A percentile compares a stretch with the other conserved stretches of the same genome.
Evolutionary conservation across 2,329 filamentous ascomycete species (phyloP).

Genomic region (Chaetothyriales sp.): DNA sequence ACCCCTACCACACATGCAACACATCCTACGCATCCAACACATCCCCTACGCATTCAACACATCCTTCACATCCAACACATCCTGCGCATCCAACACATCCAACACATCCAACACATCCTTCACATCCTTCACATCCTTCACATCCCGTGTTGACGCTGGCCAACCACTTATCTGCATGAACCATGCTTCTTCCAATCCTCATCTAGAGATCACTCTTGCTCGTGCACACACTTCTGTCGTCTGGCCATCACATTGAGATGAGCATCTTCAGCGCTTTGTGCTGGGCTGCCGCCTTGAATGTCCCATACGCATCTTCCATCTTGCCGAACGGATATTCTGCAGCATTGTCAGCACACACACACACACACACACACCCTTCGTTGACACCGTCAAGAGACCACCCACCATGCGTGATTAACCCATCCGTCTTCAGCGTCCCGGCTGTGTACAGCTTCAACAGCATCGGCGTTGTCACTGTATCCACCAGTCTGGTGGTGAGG

Average conservation of each 20-base stretch:
- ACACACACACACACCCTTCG: not conserved
- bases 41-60: no score
- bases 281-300: constrained; percentile 30
- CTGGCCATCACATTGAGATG: constrained; percentile 17
- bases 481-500: constrained; percentile 37
- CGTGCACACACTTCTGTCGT: not conserved
- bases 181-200: not conserved
- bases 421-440: constrained; percentile 29
- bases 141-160: not conserved
- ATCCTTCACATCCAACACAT: no score
- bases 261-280: constrained; percentile 34
- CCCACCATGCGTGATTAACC: constrained; percentile 36
- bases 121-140: no score
- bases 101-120: not conserved
- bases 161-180: not conserved
- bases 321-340: constrained; percentile 28
- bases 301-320: constrained; percentile 35
- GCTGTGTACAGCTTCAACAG: constrained; percentile 34
- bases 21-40: no score
- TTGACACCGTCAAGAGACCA: not conserved
- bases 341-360: constrained; percentile 1
- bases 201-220: not conserved
- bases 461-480: constrained; percentile 37
- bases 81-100: no score
- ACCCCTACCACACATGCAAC: not conserved